phyloP scores from a whole-genome alignment of 225 moss, liverwort and hornwort genomes.

The Bryum argenteum region DNA sequence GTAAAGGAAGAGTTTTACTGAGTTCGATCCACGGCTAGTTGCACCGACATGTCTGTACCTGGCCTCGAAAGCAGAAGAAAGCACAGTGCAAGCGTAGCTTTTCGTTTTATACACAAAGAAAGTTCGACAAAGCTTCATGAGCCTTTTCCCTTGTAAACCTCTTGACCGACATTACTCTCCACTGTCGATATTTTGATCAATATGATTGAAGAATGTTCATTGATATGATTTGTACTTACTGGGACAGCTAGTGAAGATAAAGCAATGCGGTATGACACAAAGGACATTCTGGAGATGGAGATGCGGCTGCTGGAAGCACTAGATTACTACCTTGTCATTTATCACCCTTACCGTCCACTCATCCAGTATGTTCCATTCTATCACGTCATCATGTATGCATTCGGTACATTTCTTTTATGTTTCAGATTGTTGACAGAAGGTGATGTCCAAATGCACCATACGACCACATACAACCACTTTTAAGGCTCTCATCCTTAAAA shows the following conservation, averaged over 20 bases:
- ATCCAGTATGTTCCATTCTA: conserved; percentile 60
- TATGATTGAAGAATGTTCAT: not conserved
- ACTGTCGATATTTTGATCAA: too few species aligned
- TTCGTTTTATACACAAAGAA: conserved; percentile 77
- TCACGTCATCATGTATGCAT: too few species aligned
- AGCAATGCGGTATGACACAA: conserved; percentile 77
- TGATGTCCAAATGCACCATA: too few species aligned
- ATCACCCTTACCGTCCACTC: conserved; percentile 94
- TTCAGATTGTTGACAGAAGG: too few species aligned
- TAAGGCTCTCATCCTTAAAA: too few species aligned
- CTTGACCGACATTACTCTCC: too few species aligned
- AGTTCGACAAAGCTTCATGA: conserved; percentile 41
- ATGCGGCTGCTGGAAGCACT: conserved; percentile 95
- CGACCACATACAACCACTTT: too few species aligned
- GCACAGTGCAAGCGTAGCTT: conserved; percentile 90
- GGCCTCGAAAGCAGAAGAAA: conserved; percentile 97
- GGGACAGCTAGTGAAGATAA: conserved; percentile 82
- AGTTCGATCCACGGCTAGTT: conserved; percentile 93
- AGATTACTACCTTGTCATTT: conserved; percentile 94
- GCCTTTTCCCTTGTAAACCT: conserved; percentile 38
- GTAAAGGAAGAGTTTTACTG: conserved; percentile 88
- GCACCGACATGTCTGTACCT: conserved; percentile 97
- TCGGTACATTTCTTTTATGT: not conserved
- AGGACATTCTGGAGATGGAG: conserved; percentile 99
- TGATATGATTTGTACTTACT: not conserved